phyloP scores from a whole-genome alignment of 352 stramenopile genomes.

The Phytophthora sp. region DNA sequence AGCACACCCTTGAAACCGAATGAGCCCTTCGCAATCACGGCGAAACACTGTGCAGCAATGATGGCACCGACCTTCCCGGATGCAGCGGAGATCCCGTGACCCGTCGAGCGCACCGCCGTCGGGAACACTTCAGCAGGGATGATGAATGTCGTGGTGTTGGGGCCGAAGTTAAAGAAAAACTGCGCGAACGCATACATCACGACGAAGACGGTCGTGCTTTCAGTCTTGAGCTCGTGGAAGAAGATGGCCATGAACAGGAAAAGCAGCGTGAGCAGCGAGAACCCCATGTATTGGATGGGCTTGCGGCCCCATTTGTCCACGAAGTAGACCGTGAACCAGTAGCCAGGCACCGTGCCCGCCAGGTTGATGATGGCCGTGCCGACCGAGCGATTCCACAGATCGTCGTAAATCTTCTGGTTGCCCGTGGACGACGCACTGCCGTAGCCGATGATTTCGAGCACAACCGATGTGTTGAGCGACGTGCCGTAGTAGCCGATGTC shows the following conservation, averaged over 20 bases:
- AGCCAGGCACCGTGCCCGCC: slow-evolving; percentile 57
- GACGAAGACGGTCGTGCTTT: slow-evolving; percentile 47
- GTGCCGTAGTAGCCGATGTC: slow-evolving; percentile 71
- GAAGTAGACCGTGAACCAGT: slow-evolving; percentile 72
- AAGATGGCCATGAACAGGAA: slow-evolving; percentile 62
- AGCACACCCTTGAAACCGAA: slow-evolving; percentile 56
- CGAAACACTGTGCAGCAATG: slow-evolving; percentile 53
- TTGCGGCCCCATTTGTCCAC: slow-evolving; percentile 60
- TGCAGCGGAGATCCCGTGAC: slow-evolving; percentile 82
- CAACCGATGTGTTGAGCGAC: slow-evolving; percentile 53
- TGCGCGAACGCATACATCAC: slow-evolving; percentile 62
- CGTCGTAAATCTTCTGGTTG: slow-evolving; percentile 57
- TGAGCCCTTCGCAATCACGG: slow-evolving; percentile 47
- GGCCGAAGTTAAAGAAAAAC: slow-evolving; percentile 76
- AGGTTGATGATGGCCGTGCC: slow-evolving; percentile 57
- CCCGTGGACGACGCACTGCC: slow-evolving; percentile 37
- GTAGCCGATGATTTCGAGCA: slow-evolving; percentile 55
- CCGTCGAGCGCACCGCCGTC: slow-evolving; percentile 79
- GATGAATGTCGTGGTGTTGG: slow-evolving; percentile 87
- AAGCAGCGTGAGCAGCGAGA: slow-evolving; percentile 46
- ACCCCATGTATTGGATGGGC: slow-evolving; percentile 69
- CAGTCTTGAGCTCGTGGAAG: slow-evolving; percentile 46
- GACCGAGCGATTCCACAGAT: slow-evolving; percentile 50
- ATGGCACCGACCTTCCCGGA: slow-evolving; percentile 79
- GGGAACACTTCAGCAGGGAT: slow-evolving; percentile 87